Evolutionary conservation across 2,329 filamentous ascomycete genomes (phyloP).

Genomic region (Monosporascus cannonballus): DNA sequence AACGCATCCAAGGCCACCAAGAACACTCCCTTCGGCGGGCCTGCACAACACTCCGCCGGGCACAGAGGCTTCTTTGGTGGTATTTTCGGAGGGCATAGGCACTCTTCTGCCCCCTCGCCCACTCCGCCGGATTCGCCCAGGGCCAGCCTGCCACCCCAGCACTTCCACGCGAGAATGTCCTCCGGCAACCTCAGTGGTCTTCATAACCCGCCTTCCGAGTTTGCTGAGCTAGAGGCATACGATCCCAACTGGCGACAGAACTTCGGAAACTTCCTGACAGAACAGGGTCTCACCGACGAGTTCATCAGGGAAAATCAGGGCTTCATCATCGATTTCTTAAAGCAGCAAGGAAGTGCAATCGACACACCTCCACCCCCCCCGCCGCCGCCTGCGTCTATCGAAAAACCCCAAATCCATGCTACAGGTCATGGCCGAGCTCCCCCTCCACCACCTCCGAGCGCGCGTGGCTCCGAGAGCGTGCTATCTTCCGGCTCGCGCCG

Average conservation of each 20-base stretch:
- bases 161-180: slow-evolving; percentile 31
- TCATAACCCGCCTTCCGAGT: slow-evolving; percentile 44
- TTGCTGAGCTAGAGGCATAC: slow-evolving; percentile 56
- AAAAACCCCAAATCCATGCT: slow-evolving; percentile 7
- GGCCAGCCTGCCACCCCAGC: slow-evolving; percentile 27
- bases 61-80: slow-evolving; percentile 49
- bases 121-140: slow-evolving; percentile 54
- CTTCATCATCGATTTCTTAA: slow-evolving; percentile 60
- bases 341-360: slow-evolving; percentile 44
- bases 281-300: slow-evolving; percentile 59
- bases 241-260: slow-evolving; percentile 60
- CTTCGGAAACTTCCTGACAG: slow-evolving; percentile 57
- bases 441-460: slow-evolving; percentile 28
- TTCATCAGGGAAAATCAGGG: slow-evolving; percentile 64
- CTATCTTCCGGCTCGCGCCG: slow-evolving; percentile 33
- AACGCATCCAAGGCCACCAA: slow-evolving; percentile 85
- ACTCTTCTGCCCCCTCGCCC: slow-evolving; percentile 49
- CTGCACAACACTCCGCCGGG: slow-evolving; percentile 36
- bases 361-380: slow-evolving; percentile 37
- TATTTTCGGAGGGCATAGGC: slow-evolving; percentile 55
- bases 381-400: slow-evolving; percentile 30
- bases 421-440: slow-evolving; percentile 32
- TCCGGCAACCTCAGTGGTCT: slow-evolving; percentile 41
- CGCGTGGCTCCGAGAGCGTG: slow-evolving; percentile 25
- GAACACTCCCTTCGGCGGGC: slow-evolving; percentile 66